Evolutionary conservation across 1,284 basidiomycete species (phyloP).

Genomic region (Malassezia sympodialis): DNA sequence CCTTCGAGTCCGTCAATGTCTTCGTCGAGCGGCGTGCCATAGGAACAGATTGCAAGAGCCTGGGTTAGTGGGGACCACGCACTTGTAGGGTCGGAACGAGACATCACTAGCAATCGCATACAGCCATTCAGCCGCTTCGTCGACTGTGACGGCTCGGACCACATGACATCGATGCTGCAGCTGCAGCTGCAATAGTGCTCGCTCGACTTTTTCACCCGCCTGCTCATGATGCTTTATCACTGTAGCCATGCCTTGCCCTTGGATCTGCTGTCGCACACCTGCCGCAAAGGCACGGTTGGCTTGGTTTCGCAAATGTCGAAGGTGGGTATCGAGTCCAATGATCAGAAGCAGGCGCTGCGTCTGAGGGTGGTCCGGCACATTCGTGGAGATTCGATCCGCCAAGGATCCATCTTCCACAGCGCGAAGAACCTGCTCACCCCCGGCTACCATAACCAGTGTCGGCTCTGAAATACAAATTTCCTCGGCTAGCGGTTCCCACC

Average conservation of each 20-base stretch:
- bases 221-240: not conserved
- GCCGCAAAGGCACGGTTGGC: conserved; percentile 6
- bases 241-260: not conserved
- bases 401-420: not conserved
- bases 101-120: conserved; percentile 13
- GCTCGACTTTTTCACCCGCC: not conserved
- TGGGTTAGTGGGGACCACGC: not conserved
- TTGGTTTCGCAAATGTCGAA: not conserved
- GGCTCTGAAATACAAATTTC: conserved; percentile 6
- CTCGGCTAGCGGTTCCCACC: conserved; percentile 13
- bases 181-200: conserved; percentile 3
- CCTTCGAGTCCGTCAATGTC: not conserved
- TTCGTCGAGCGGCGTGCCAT: not conserved
- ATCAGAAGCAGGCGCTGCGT: conserved; percentile 4
- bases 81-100: conserved; percentile 15
- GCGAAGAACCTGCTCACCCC: not conserved
- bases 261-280: conserved; percentile 5
- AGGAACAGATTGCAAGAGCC: not conserved
- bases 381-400: not conserved
- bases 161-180: conserved; percentile 10
- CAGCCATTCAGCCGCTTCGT: conserved; percentile 6
- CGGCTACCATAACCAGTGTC: not conserved
- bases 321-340: conserved; percentile 5
- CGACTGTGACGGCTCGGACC: not conserved
- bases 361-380: not conserved